Conservation (phyloP, 305 asterid species). For the Ruellia speciosa region DNA sequence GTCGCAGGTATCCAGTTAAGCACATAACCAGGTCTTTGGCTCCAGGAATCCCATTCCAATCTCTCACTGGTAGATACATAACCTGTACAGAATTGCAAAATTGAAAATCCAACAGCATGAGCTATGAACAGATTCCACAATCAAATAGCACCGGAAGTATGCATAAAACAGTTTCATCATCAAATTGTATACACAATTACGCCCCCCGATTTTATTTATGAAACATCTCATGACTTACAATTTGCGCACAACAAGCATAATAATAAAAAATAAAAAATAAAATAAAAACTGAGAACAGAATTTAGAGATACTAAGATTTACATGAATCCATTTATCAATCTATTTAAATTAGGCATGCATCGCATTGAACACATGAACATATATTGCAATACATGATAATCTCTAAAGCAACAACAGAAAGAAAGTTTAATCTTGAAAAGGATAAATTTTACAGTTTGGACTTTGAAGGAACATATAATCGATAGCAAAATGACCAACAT, state of each 20-base stretch:
- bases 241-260: background rate
- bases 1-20: conserved; percentile 80
- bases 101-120: background rate
- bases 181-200: background rate
- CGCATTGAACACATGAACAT: background rate
- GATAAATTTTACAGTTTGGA: background rate
- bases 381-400: background rate
- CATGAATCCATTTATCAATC: background rate
- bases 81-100: conserved; percentile 36
- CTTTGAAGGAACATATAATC: background rate
- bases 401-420: background rate
- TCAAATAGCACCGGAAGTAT: background rate
- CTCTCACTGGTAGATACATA: conserved; percentile 58
- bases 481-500: too few species aligned
- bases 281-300: too few species aligned
- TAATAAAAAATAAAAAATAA: too few species aligned
- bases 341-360: background rate
- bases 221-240: background rate
- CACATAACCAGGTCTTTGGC: conserved; percentile 59
- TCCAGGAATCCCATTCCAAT: conserved; percentile 71
- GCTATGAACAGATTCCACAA: background rate
- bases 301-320: too few species aligned
- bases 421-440: background rate
- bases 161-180: background rate
- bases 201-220: background rate